Evolutionary conservation across 768 basidiomycete genomes (phyloP).

Genomic region (Tulasnella sp.): DNA sequence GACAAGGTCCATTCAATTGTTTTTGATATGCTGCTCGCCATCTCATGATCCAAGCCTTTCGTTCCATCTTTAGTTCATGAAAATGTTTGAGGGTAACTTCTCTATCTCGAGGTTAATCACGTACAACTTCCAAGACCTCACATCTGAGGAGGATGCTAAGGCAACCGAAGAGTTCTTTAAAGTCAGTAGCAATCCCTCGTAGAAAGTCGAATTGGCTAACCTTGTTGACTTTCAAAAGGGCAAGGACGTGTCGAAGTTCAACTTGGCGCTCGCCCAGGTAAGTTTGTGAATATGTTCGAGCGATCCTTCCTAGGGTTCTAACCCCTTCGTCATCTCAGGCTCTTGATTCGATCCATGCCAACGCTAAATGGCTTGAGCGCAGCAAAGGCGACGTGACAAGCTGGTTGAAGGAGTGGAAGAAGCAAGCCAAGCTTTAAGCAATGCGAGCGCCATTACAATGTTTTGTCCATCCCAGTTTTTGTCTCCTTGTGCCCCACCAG

Average conservation of each 20-base stretch:
- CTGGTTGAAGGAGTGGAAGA: constrained; percentile 36
- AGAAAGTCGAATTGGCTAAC: constrained; percentile 18
- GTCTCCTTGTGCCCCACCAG: too few relatives aligned
- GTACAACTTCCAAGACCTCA: constrained; percentile 37
- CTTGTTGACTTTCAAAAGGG: constrained; percentile 29
- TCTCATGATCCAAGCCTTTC: not conserved
- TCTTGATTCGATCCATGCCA: constrained; percentile 54
- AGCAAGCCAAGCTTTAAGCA: not conserved
- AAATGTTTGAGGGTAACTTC: constrained; percentile 62
- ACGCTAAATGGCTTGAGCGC: constrained; percentile 52
- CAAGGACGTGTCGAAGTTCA: constrained; percentile 60
- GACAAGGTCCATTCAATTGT: constrained; percentile 35
- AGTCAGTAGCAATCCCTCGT: constrained; percentile 38
- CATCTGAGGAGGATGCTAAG: constrained; percentile 56
- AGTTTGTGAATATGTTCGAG: not conserved
- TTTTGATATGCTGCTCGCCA: not conserved
- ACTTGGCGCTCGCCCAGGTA: constrained; percentile 37
- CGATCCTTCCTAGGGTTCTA: not conserved
- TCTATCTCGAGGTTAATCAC: constrained; percentile 42
- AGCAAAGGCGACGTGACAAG: constrained; percentile 43
- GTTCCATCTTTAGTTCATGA: constrained; percentile 39
- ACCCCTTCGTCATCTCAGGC: constrained; percentile 33
- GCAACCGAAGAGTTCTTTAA: constrained; percentile 63
- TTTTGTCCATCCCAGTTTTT: too few relatives aligned
- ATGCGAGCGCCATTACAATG: too few relatives aligned